These are phyloP conservation scores for Aspergillus saccharolyticus DNA, from an alignment of 495 filamentous ascomycete species.

Conservation along the genomic window DNA sequence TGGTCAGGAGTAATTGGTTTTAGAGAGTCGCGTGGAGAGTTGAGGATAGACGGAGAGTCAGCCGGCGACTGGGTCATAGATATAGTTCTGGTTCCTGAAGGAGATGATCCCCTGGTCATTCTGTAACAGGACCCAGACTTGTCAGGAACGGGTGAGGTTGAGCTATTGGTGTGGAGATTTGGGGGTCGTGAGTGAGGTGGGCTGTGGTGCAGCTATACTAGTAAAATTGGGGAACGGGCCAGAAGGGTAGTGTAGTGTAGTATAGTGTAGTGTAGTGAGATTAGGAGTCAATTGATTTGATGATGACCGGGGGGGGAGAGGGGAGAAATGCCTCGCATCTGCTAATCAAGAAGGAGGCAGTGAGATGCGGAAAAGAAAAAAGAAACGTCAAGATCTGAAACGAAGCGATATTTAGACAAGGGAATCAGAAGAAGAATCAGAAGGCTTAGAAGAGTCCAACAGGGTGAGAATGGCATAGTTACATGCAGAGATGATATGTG, in stretches of 20 bases:
- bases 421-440: not conserved
- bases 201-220: constrained; percentile 22
- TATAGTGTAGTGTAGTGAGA: no score
- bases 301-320: no score
- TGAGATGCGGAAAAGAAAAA: constrained; percentile 10
- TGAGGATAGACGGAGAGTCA: constrained; percentile 14
- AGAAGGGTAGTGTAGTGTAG: not conserved
- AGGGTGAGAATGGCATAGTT: not conserved
- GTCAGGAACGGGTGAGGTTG: constrained; percentile 15
- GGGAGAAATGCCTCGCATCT: constrained; percentile 18
- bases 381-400: constrained; percentile 13
- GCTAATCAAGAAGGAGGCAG: constrained; percentile 10
- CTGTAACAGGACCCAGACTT: constrained; percentile 11
- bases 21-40: constrained; percentile 14
- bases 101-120: constrained; percentile 14
- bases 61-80: constrained; percentile 20
- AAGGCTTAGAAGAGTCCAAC: not conserved
- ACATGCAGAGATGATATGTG: not conserved
- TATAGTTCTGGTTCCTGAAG: constrained; percentile 19
- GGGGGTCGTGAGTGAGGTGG: constrained; percentile 16
- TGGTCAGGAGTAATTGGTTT: constrained; percentile 3
- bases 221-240: constrained; percentile 12
- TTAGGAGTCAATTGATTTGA: constrained; percentile 8
- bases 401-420: constrained; percentile 6
- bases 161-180: constrained; percentile 19